These are phyloP conservation scores for Geosmithia putterillii DNA, from an alignment of 2,329 filamentous ascomycete genomes.

Conservation along the genomic window DNA sequence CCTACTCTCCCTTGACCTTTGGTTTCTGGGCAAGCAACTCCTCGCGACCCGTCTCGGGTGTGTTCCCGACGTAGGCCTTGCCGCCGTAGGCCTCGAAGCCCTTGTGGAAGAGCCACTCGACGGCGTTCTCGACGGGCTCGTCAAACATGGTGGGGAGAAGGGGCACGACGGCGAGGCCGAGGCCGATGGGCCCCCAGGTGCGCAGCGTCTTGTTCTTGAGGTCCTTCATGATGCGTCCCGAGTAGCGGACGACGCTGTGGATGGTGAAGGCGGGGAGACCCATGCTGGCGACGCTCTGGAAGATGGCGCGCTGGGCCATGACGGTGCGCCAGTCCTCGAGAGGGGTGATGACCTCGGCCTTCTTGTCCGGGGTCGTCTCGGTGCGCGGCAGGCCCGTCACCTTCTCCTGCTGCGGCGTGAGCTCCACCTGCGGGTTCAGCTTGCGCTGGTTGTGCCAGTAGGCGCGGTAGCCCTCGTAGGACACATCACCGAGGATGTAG, in stretches of 20 bases:
- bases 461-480: slow-evolving; percentile 88
- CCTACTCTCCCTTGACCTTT: slow-evolving; percentile 30
- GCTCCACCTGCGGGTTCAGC: slow-evolving; percentile 53
- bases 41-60: slow-evolving; percentile 39
- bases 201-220: slow-evolving; percentile 63
- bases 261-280: slow-evolving; percentile 88
- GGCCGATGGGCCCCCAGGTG: slow-evolving; percentile 83
- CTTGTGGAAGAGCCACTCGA: slow-evolving; percentile 83
- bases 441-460: slow-evolving; percentile 76
- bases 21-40: slow-evolving; percentile 24
- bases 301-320: slow-evolving; percentile 81
- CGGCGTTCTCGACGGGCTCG: slow-evolving; percentile 80
- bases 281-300: slow-evolving; percentile 88
- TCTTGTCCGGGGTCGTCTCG: slow-evolving; percentile 12
- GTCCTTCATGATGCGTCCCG: slow-evolving; percentile 73
- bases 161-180: slow-evolving; percentile 66
- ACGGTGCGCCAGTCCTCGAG: slow-evolving; percentile 86
- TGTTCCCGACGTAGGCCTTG: slow-evolving; percentile 37
- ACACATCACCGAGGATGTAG: slow-evolving; percentile 83
- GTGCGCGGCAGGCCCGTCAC: slow-evolving; percentile 26
- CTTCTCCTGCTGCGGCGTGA: slow-evolving; percentile 36
- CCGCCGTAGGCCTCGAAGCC: slow-evolving; percentile 65
- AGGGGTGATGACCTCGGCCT: slow-evolving; percentile 42
- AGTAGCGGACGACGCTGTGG: slow-evolving; percentile 84
- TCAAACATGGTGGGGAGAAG: slow-evolving; percentile 80